Percentiles rank a stretch among this genome's conserved stretches.
Conservation (phyloP, 2,329 filamentous ascomycete genomes). For the Bipolaris gigantea region DNA sequence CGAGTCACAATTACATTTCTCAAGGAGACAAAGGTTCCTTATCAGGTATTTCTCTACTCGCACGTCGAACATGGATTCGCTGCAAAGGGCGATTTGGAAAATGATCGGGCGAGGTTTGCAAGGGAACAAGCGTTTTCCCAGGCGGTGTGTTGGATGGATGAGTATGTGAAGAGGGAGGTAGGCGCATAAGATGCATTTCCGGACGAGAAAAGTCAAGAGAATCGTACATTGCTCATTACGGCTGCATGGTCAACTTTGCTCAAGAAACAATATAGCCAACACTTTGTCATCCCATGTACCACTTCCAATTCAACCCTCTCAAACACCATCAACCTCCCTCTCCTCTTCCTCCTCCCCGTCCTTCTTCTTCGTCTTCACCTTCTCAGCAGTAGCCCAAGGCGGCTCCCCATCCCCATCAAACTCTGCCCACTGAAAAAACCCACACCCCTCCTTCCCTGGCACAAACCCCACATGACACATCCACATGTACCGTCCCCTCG, state of each 20-base stretch:
- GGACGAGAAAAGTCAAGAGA: too few species aligned
- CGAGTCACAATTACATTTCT: too few species aligned
- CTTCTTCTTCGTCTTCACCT: too few species aligned
- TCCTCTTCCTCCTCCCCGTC: too few species aligned
- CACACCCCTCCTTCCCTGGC: conserved; percentile 59
- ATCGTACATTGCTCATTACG: too few species aligned
- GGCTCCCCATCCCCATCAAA: conserved; percentile 75
- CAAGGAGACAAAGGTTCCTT: conserved; percentile 57
- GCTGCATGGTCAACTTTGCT: too few species aligned
- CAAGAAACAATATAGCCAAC: too few species aligned
- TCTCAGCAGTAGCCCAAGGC: conserved; percentile 62
- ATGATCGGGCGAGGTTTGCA: conserved; percentile 64
- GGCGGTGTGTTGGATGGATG: conserved; percentile 75
- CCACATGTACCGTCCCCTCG: conserved; percentile 83
- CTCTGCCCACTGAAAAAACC: conserved; percentile 38
- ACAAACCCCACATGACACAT: conserved; percentile 82
- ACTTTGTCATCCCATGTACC: too few species aligned
- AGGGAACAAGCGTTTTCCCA: conserved; percentile 83
- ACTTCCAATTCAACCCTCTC: too few species aligned
- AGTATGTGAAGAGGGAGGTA: conserved; percentile 53
- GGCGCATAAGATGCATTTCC: background rate
- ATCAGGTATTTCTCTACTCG: conserved; percentile 77
- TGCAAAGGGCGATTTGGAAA: conserved; percentile 65
- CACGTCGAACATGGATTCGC: conserved; percentile 75
- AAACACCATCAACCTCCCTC: too few species aligned